Conservation (phyloP, 140 eudicot species). For the Senecio squalidus region DNA sequence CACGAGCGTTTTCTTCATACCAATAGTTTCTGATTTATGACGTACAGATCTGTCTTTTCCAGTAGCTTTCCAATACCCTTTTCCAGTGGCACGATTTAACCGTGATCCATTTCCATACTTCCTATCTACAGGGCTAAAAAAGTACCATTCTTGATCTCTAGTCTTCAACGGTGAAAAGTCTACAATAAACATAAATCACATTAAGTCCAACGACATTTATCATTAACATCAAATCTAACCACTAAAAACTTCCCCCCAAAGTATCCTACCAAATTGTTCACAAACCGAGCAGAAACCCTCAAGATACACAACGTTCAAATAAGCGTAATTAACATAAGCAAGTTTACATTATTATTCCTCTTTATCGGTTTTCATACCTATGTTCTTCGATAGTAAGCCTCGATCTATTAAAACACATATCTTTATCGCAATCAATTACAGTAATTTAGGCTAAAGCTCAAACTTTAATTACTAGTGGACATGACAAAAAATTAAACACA, state of each 20-base stretch:
- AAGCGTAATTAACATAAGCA: neutral
- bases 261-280: neutral
- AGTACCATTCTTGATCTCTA: constrained; percentile 85
- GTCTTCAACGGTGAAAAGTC: constrained; percentile 57
- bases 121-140: constrained; percentile 74
- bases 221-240: neutral
- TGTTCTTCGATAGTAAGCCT: neutral
- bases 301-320: neutral
- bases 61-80: constrained; percentile 95
- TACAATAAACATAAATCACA: constrained; percentile 16
- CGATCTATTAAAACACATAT: no score
- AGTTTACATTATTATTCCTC: neutral
- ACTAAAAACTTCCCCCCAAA: neutral
- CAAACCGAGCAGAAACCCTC: neutral
- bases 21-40: constrained; percentile 47
- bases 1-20: constrained; percentile 90
- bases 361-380: neutral
- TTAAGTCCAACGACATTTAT: neutral
- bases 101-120: constrained; percentile 77
- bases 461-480: no score
- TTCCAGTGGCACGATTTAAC: constrained; percentile 74
- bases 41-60: constrained; percentile 81
- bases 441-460: no score
- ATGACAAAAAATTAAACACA: no score
- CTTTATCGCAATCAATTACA: no score